Evolutionary conservation across 768 basidiomycete genomes (phyloP), one percentile per base, ranked within the genome.

Genomic region (Tylopilus subfusipes): DNA sequence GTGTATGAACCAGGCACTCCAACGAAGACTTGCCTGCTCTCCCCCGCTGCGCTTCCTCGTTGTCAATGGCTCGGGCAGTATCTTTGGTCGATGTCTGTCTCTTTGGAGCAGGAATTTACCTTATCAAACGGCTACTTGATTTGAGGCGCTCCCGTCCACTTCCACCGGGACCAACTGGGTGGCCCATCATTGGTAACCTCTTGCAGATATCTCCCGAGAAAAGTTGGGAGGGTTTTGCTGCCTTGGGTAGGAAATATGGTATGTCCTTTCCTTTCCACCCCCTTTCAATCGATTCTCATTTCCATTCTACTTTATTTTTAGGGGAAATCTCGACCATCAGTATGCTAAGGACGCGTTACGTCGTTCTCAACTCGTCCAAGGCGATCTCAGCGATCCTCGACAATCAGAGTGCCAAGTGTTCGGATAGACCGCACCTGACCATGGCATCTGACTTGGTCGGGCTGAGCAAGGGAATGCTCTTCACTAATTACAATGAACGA

Each of bases 171-270:
- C 34, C 45, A 22, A 39, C 36, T 42, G 61, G 61, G 2, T 59
- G 53, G 57, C 82, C 76, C 10, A n/a, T 84, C 14, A 64, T 84
- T 27, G 84, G 84, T 14, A 84, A 80, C 57, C 60, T 80, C 12
- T 67, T 81, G 24, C 78, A 81, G 56, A 78, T 84, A 75, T 78
- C 82, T 29, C 63, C 66, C 14, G 72, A 74, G 31, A 70, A 75
- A 57, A 76, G 75, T 53, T 84, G 82, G 82, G 53, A 78, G 18
- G 78, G 74, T 0, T 83, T 82, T 58, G 72, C 79, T 13, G 70
- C 74, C 21, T 79, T 84, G 78, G 75, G 80, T 3, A 75, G 79
- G 56, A 69, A 68, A 64, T 85, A 77, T 57, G 83, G 83, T 76
- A 56, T 29, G 73, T 58, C 11, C 36, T n/a, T n/a, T 36, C 19